Base-by-base conservation (phyloP, 768 basidiomycete species). In the Boletus pseudo-olivaceus region DNA sequence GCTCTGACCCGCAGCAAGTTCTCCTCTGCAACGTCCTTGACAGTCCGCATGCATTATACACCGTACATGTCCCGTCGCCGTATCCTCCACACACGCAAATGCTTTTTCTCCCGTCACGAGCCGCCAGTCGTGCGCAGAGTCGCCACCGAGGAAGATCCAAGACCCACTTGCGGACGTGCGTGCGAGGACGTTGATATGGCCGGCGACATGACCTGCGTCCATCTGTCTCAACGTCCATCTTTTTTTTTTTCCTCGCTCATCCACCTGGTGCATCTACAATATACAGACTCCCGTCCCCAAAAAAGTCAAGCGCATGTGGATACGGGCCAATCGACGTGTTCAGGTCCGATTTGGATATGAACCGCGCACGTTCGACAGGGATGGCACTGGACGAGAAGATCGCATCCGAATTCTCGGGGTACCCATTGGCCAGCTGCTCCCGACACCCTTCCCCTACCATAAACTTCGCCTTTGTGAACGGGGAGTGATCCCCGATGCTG, bases 231-330 rank as follows among this genome's bases (percentile, higher is more conserved):
- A 23, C 44, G 4, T 7, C 29, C 43, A 10, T 9, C 9, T 1
- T 23, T 2, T 19, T 11, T 7, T 11, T 9, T 6, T 19, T n/a
- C 32, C 26, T 20, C 0, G 27, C n/a, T 29, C 37, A 48, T 56
- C 1, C 17, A 68, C 62, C 83, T 1, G 82, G 75, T 2, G 82
- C 76, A 58, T 85, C 79, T 54, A 85, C 62, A 56, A 85, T 73
- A 59, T 81, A 84, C 34, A 83, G 62, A 58, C 78, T 81, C 7
- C 83, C 83, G 56, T 87, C 83, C 19, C 75, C 75, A 58, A 78
- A 83, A 60, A 75, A 78, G 67, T 85, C 82, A 19, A 77, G 60
- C 5, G 79, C 78, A 41, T 56, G 62, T 27, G 79, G 78, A 62
- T 81, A 82, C 2, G 79, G 79, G 0, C 80, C 81, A 39, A 83